Base-by-base conservation (phyloP, 2,329 filamentous ascomycete genomes). In the Diplodia seriata region DNA sequence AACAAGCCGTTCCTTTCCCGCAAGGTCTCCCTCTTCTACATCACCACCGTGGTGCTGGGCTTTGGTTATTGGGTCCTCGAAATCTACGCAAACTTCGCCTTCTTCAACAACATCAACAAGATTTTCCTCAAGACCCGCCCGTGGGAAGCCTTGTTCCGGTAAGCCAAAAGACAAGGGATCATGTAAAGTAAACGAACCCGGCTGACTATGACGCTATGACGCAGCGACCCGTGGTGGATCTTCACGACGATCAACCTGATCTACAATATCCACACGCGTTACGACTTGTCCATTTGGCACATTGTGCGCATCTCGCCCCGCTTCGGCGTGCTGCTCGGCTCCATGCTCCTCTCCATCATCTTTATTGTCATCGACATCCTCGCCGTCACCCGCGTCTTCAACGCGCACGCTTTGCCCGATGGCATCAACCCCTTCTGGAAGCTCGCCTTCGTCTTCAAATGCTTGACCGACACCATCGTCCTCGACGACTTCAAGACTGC, bases 371-470 rank as follows among this genome's bases (percentile, higher is more conserved):
- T 89, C 66, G 89, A 91, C 72, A 84, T 89, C 14, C 80, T 86
- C 18, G 85, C 86, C 11, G 88, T 90, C 0, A 86, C 87, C 0
- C 77, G 79, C 3, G 84, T 80, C 0, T 80, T 88, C 29, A 71
- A 75, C 4, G 57, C 71, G 3, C 59, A 64, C 15, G 54, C 40
- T 4, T 68, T 77, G 1, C 77, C 81, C 0, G 85, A 85, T 8
- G 86, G 86, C n/a, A 85, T 90, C 72, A 88, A 90, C 72, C 87
- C 87, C 0, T 90, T 89, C 74, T 90, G 87, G 87, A 88, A 86
- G 82, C 74, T 89, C 12, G 83, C 85, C 0, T 86, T 89, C 55
- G 84, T 89, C 26, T 89, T 89, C 81, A 90, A 90, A 76, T 90
- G 88, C 69, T 81, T 90, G 56, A 89, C 87, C 23, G 88, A 90